These are phyloP conservation scores for Dianthus caryophyllus DNA, from an alignment of 148 eudicot species.

Conservation along the genomic window DNA sequence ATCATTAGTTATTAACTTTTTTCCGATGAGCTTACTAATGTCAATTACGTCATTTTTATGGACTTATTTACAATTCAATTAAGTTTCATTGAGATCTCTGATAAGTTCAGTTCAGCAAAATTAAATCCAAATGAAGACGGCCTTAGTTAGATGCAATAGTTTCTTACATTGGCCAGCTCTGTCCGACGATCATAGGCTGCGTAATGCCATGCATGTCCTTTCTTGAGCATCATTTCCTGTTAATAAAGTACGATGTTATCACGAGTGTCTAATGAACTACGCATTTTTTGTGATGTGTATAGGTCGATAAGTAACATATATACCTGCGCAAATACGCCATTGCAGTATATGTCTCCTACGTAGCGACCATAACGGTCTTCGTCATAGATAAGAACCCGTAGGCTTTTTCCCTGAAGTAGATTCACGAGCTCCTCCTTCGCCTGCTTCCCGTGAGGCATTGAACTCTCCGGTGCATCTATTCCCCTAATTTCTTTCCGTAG, in stretches of 20 bases:
- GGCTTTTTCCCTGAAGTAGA: slow-evolving; percentile 58
- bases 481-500: slow-evolving; percentile 46
- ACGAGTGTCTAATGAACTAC: no score
- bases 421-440: slow-evolving; percentile 71
- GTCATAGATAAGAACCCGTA: slow-evolving; percentile 56
- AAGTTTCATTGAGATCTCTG: no score
- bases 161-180: slow-evolving; percentile 75
- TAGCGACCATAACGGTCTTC: slow-evolving; percentile 69
- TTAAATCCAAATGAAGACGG: no score
- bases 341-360: slow-evolving; percentile 93
- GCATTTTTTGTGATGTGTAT: background rate
- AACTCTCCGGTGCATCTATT: slow-evolving; percentile 89
- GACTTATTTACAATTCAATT: no score
- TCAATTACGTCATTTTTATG: no score
- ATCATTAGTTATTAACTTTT: slow-evolving; percentile 1
- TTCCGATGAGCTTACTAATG: no score
- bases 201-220: slow-evolving; percentile 93
- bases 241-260: background rate
- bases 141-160: background rate
- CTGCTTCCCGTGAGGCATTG: slow-evolving; percentile 88
- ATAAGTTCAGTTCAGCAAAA: slow-evolving; percentile 2
- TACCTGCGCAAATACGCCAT: slow-evolving; percentile 89
- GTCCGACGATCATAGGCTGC: slow-evolving; percentile 69
- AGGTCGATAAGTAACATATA: background rate
- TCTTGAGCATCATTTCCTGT: slow-evolving; percentile 87